phyloP scores from a whole-genome alignment of 257 asterid species.

The Paraleonurus japonicus region DNA sequence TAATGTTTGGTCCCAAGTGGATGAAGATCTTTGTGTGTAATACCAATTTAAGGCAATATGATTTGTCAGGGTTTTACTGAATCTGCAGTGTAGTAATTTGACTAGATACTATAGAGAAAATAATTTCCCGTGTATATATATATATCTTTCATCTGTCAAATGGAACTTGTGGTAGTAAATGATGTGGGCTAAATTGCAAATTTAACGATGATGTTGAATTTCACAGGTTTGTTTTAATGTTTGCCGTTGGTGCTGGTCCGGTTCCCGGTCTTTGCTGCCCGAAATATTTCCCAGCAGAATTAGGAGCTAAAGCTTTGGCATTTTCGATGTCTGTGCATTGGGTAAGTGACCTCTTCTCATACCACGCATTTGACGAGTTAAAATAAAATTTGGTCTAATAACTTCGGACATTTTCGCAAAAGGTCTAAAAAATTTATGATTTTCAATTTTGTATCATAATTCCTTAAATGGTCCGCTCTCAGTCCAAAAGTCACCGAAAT shows the following conservation, averaged over 20 bases:
- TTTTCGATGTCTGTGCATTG: constrained; percentile 91
- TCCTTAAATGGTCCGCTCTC: too few relatives aligned
- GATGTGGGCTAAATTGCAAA: background rate
- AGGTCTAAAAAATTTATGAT: too few relatives aligned
- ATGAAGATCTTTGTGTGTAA: too few relatives aligned
- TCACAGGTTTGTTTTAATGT: constrained; percentile 77
- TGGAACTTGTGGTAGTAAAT: background rate
- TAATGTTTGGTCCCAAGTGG: too few relatives aligned
- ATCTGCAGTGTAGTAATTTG: too few relatives aligned
- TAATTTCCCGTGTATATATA: background rate
- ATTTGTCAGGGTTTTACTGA: too few relatives aligned
- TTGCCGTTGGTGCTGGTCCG: constrained; percentile 95
- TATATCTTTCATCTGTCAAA: background rate
- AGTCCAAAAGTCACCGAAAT: too few relatives aligned
- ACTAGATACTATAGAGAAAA: background rate
- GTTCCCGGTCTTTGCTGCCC: constrained; percentile 87
- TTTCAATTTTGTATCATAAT: too few relatives aligned
- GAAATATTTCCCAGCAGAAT: constrained; percentile 77
- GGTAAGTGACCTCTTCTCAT: constrained; percentile 62
- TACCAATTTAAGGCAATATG: background rate
- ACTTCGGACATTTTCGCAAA: too few relatives aligned
- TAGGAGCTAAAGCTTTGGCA: constrained; percentile 95
- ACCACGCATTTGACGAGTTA: background rate
- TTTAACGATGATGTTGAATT: constrained; percentile 7
- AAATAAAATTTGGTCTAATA: too few relatives aligned